Base-by-base conservation (phyloP, 2,329 filamentous ascomycete genomes). In the Trichoderma sp. region DNA sequence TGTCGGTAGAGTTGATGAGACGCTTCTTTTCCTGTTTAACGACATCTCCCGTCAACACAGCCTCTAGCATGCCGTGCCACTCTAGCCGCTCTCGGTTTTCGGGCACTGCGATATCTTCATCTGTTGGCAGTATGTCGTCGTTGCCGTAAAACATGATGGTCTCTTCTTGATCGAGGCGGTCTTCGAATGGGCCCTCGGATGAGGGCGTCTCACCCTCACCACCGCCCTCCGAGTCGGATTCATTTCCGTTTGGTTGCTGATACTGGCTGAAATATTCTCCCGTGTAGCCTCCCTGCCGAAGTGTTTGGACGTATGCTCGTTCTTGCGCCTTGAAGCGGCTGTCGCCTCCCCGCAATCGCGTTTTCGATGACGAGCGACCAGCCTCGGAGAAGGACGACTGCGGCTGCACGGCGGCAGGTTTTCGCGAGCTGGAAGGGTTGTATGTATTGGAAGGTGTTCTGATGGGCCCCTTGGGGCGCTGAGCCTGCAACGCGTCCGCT, bases 11-110 rank as follows among this genome's bases (percentile, higher is more conserved):
- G 56, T 93, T 94, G 73, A 96, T 96, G 75, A 99, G 81, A 55
- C 96, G 89, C 79, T 97, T 97, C 85, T 99, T 99, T 82, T 99
- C 96, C 79, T 99, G 96, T 75, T 93, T 93, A 69, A 99, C 95
- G 10, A 99, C 96, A 78, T 99, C 96, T 72, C 96, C 96, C 1
- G 94, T 97, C 73, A 99, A 83, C 4, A 99, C 96, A 16, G 95
- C 96, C 70, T 95, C 93, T 68, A 99, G 83, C 96, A 99, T 99
- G 3, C 93, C 93, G 80, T 99, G 94, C 96, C 96, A 99, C 80
- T 99, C 96, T 28, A 99, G 84, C 55, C 95, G 86, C 79, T 98
- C 96, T 70, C 94, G 87, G 76, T 94, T 97, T 71, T 90, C 89
- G 1, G 94, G 92, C 74, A 97, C 92, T 79, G 92, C 91, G 64